Percentiles rank a stretch among this genome's conserved stretches.
These are phyloP conservation scores for Cytospora chrysosperma DNA, from an alignment of 2,329 filamentous ascomycete species.

Conservation along the genomic window DNA sequence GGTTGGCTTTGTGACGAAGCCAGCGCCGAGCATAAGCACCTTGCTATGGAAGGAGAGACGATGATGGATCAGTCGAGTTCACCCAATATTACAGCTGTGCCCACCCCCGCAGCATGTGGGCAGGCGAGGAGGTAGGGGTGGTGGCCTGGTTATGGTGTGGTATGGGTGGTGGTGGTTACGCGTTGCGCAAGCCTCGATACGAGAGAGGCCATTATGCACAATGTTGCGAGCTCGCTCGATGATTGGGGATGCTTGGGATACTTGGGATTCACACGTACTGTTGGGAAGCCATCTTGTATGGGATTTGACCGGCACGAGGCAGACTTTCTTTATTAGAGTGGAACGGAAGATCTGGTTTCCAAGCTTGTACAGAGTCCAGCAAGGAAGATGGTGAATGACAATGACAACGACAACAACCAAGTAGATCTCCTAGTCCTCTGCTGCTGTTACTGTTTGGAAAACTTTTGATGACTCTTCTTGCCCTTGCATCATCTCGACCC, in stretches of 20 bases:
- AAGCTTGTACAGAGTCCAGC: not conserved
- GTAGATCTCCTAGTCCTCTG: not conserved
- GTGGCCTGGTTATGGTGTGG: too few relatives aligned
- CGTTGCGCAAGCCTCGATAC: slow-evolving; percentile 1
- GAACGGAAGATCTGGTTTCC: slow-evolving; percentile 3
- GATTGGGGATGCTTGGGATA: too few relatives aligned
- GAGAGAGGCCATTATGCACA: too few relatives aligned
- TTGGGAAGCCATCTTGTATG: slow-evolving; percentile 22
- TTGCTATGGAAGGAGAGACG: slow-evolving; percentile 27
- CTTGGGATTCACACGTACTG: slow-evolving; percentile 17
- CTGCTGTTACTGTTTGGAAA: not conserved
- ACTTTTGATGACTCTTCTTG: not conserved
- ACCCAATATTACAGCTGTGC: not conserved
- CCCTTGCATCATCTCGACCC: not conserved
- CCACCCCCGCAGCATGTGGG: not conserved
- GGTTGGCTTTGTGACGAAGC: slow-evolving; percentile 63
- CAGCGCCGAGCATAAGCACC: slow-evolving; percentile 50
- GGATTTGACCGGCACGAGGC: too few relatives aligned
- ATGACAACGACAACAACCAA: too few relatives aligned
- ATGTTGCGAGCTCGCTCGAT: not conserved
- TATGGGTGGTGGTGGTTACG: not conserved
- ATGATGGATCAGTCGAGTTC: slow-evolving; percentile 7
- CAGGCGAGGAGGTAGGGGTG: not conserved
- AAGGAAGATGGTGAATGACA: not conserved
- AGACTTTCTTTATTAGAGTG: slow-evolving; percentile 4